These are phyloP conservation scores for Aspergillus piperis DNA, from an alignment of 2,329 filamentous ascomycete species.

Conservation along the genomic window DNA sequence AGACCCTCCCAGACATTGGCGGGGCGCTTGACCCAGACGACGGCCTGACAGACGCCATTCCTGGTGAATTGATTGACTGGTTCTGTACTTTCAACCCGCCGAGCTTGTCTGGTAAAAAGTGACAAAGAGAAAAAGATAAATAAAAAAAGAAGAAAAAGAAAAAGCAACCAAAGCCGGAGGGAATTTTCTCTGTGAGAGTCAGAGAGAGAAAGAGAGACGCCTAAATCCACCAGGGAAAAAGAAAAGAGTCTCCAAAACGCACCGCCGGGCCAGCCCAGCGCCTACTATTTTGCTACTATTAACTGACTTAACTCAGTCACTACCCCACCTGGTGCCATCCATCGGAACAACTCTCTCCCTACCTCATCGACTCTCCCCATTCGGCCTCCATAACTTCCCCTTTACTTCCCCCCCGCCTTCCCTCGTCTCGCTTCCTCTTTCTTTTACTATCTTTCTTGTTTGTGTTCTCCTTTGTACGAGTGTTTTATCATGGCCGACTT, in stretches of 20 bases:
- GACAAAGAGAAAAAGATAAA: neutral
- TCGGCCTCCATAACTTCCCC: conserved; percentile 8
- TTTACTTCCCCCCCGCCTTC: conserved; percentile 9
- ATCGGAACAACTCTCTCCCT: conserved; percentile 12
- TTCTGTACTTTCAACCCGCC: neutral
- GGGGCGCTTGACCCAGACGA: neutral
- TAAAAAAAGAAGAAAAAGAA: neutral
- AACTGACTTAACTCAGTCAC: neutral
- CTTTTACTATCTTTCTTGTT: conserved; percentile 5
- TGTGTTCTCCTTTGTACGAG: neutral
- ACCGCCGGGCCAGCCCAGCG: neutral
- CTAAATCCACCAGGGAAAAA: neutral
- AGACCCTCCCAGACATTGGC: conserved; percentile 1
- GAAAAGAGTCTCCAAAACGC: neutral
- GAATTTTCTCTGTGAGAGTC: neutral
- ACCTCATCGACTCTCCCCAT: neutral
- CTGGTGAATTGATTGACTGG: neutral
- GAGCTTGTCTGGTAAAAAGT: neutral
- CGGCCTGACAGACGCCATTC: conserved; percentile 1
- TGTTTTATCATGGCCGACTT: conserved; percentile 57
- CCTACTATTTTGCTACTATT: neutral
- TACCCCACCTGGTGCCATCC: conserved; percentile 8
- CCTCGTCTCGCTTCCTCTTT: conserved; percentile 11
- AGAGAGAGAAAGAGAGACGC: too few relatives aligned
- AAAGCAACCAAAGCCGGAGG: neutral